A percentile compares a stretch with the other conserved stretches of the same genome.
phyloP scores from a whole-genome alignment of 2,329 filamentous ascomycete species.

The Sporothrix brasiliensis region DNA sequence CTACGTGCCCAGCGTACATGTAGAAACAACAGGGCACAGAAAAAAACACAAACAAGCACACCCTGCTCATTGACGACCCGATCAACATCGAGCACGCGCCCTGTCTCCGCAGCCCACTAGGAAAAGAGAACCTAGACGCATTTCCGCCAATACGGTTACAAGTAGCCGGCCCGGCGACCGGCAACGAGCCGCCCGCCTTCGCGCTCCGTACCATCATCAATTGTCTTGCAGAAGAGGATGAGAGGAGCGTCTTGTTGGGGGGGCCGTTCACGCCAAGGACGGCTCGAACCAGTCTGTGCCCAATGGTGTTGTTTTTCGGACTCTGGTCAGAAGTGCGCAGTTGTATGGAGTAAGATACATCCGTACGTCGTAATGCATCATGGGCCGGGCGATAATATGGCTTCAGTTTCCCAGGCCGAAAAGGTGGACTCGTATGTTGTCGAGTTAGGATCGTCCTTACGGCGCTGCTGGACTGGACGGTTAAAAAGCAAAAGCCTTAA shows the following conservation, averaged over 20 bases:
- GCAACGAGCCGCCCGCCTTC: conserved; percentile 1
- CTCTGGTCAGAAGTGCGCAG: background rate
- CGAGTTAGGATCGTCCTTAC: background rate
- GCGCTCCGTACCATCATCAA: background rate
- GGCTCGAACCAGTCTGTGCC: background rate
- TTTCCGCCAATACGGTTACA: background rate
- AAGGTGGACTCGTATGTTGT: background rate
- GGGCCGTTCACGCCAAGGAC: background rate
- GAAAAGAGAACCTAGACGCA: background rate
- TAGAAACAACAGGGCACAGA: background rate
- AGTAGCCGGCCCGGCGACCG: conserved; percentile 3
- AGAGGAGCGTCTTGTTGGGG: background rate
- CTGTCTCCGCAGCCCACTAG: background rate
- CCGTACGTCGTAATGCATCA: too few relatives aligned
- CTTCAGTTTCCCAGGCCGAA: too few relatives aligned
- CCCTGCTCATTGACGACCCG: background rate
- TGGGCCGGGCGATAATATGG: too few relatives aligned
- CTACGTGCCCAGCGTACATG: background rate
- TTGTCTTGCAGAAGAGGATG: background rate
- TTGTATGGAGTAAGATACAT: too few relatives aligned
- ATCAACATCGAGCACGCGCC: background rate
- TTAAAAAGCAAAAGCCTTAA: too few relatives aligned
- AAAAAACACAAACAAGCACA: background rate
- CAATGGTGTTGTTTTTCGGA: background rate
- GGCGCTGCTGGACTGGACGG: too few relatives aligned